phyloP scores from a whole-genome alignment of 257 asterid genomes.

The Ajuga chamaepitys region DNA sequence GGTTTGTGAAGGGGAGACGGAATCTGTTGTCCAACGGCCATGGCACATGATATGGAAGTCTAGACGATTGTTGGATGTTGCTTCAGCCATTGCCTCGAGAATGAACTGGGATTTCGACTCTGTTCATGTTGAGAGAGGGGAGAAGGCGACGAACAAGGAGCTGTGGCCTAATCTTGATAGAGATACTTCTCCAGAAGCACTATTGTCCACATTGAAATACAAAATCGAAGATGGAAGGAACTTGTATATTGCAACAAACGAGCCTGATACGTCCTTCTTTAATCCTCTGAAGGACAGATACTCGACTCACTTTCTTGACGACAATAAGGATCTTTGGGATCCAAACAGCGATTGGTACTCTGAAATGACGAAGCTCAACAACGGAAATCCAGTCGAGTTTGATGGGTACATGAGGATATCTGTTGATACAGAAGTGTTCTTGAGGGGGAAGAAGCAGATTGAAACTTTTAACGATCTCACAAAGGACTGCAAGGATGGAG shows the following conservation, averaged over 20 bases:
- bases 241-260: conserved; percentile 48
- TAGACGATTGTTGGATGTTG: conserved; percentile 42
- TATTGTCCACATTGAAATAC: conserved; percentile 31
- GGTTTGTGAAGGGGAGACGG: conserved; percentile 63
- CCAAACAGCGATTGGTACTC: conserved; percentile 49
- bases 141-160: conserved; percentile 50
- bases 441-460: conserved; percentile 52
- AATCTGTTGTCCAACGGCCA: conserved; percentile 43
- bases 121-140: conserved; percentile 60
- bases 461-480: conserved; percentile 60
- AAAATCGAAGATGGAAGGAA: conserved; percentile 57
- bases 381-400: conserved; percentile 49
- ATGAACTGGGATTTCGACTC: conserved; percentile 65
- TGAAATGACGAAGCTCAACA: conserved; percentile 51
- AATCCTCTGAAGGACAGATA: conserved; percentile 59
- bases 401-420: conserved; percentile 67
- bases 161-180: conserved; percentile 62
- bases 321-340: conserved; percentile 49
- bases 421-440: conserved; percentile 61
- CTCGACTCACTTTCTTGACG: conserved; percentile 57
- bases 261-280: conserved; percentile 39
- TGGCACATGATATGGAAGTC: conserved; percentile 61
- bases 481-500: conserved; percentile 60
- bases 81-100: conserved; percentile 51
- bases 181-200: conserved; percentile 60